Evolutionary conservation across 208 protist genomes (phyloP).

Genomic region (Crithidia mellificae): DNA sequence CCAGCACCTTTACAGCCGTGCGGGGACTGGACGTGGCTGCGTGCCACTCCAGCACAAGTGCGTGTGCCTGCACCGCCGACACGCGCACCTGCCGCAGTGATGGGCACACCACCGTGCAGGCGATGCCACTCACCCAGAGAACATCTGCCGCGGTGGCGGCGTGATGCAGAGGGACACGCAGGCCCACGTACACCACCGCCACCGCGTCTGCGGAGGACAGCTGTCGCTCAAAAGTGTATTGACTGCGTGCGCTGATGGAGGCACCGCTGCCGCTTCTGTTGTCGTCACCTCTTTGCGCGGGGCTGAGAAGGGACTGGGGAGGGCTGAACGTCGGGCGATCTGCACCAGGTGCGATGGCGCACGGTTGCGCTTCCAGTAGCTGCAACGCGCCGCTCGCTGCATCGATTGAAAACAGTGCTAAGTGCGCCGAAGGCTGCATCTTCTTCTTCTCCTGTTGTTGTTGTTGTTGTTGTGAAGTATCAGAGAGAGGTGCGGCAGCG

Average conservation of each 20-base stretch:
- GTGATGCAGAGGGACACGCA: not conserved
- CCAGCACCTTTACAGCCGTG: constrained; percentile 8
- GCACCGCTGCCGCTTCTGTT: too few relatives aligned
- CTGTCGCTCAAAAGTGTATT: constrained; percentile 1
- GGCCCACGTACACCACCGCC: constrained; percentile 21
- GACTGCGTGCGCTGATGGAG: not conserved
- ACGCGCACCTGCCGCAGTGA: constrained; percentile 11
- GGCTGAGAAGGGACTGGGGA: too few relatives aligned
- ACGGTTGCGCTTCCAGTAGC: constrained; percentile 5
- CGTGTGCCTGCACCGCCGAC: constrained; percentile 4
- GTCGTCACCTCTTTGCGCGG: too few relatives aligned
- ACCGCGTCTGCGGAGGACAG: constrained; percentile 7
- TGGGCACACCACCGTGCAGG: constrained; percentile 15
- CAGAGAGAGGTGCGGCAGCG: not conserved
- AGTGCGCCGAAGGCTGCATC: not conserved
- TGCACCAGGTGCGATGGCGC: constrained; percentile 2
- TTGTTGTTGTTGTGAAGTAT: not conserved
- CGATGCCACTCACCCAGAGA: constrained; percentile 21
- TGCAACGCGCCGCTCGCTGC: constrained; percentile 1
- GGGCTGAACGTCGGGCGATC: not conserved
- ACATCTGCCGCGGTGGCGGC: constrained; percentile 9
- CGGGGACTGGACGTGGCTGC: not conserved
- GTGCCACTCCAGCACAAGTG: constrained; percentile 14
- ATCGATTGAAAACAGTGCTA: constrained; percentile 14
- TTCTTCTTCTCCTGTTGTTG: not conserved